phyloP scores from a whole-genome alignment of 2,329 filamentous ascomycete genomes.

The Ophiocordyceps robertsii region DNA sequence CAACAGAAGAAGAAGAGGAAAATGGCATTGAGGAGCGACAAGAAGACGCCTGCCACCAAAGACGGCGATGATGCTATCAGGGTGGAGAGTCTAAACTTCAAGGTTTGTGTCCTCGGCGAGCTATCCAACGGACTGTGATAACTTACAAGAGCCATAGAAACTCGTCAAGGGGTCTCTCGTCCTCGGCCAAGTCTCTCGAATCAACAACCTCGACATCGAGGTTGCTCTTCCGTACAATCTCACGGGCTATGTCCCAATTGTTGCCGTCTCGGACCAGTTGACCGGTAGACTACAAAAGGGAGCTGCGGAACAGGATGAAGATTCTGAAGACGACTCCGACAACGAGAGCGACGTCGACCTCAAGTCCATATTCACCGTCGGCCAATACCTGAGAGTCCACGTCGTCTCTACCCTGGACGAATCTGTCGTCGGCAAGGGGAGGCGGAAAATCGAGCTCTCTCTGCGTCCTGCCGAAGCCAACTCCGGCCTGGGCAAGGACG shows the following conservation, averaged over 20 bases:
- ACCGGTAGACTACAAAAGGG: constrained; percentile 64
- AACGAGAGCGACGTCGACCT: constrained; percentile 53
- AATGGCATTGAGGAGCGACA: constrained; percentile 35
- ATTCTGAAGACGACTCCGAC: constrained; percentile 32
- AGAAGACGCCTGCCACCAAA: constrained; percentile 33
- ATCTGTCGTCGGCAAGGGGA: constrained; percentile 45
- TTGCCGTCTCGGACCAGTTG: constrained; percentile 73
- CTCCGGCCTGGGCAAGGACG: constrained; percentile 55
- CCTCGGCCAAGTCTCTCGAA: constrained; percentile 71
- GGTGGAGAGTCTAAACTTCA: constrained; percentile 81
- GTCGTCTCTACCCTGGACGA: constrained; percentile 69
- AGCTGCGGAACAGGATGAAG: constrained; percentile 39
- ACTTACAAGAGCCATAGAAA: constrained; percentile 39
- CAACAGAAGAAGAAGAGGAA: constrained; percentile 44
- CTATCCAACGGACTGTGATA: constrained; percentile 1
- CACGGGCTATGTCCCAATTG: constrained; percentile 76
- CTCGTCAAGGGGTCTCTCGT: constrained; percentile 76
- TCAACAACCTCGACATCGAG: constrained; percentile 66
- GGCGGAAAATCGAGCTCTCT: constrained; percentile 76
- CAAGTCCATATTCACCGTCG: constrained; percentile 60
- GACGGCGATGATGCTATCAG: constrained; percentile 45
- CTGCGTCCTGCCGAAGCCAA: constrained; percentile 71
- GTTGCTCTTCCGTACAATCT: constrained; percentile 88
- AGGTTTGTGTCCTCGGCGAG: constrained; percentile 37
- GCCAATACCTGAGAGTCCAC: constrained; percentile 78